Base-by-base conservation (phyloP, 352 stramenopile species). In the Poterioochromonas sp. region DNA sequence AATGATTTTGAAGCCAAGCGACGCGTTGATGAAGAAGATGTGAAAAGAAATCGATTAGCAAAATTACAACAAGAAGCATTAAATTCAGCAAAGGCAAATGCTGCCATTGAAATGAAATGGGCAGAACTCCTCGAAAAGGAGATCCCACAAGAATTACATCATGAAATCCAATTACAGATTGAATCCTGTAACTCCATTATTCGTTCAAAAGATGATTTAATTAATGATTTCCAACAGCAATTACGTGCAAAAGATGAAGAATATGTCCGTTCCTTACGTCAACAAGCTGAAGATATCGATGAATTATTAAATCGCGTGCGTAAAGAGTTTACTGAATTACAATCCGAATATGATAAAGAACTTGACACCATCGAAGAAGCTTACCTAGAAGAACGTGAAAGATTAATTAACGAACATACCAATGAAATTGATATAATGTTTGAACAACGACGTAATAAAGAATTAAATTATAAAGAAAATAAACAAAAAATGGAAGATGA, bases 201-300 rank as follows among this genome's bases (percentile, higher is more conserved):
- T 80, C 84, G 83, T 29, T 93, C 86, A 0, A 97, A 97, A 79
- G 83, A 87, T 79, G 80, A 80, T 0, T 81, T 96, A 3, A 94
- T 95, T 78, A 86, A 83, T 37, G 90, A 93, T 74, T 95, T 96
- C 77, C 90, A 74, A 64, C 49, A 81, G 0, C 89, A 97, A 80
- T 83, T 97, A 12, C 96, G 95, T 70, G 83, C 82, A 39, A 97
- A 97, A 78, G 92, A 97, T 77, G 92, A 97, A 83, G 90, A 96
- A 81, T 97, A 97, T 80, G 92, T 97, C 43, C 91, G 87, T 29
- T 82, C 91, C 26, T 86, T 97, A 22, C 94, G 95, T 73, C 84
- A 90, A 32, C 91, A 96, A 76, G 85, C 87, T 0, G 87, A 93
- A 77, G 92, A 97, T 54, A 86, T 96, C 0, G 90, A 96, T 76